phyloP scores from a whole-genome alignment of 257 asterid genomes.

The Solanum acaule region DNA sequence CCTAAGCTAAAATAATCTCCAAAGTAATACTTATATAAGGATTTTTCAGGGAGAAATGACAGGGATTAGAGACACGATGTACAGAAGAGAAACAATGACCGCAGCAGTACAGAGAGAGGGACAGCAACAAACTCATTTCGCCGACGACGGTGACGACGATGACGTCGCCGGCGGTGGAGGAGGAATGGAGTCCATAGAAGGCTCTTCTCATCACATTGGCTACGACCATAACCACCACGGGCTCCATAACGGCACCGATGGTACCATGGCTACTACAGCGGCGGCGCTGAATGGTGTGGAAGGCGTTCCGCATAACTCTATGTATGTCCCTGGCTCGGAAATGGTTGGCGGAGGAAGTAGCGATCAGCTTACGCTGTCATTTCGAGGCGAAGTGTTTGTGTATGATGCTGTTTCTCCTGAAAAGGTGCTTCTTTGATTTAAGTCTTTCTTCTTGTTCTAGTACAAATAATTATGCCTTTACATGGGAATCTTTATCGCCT shows the following conservation, averaged over 20 bases:
- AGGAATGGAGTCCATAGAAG: background rate
- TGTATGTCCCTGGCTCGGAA: constrained; percentile 38
- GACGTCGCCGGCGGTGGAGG: background rate
- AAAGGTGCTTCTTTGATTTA: constrained; percentile 36
- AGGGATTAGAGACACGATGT: background rate
- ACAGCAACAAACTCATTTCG: constrained; percentile 20
- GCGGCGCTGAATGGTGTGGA: constrained; percentile 30
- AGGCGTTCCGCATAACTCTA: constrained; percentile 30
- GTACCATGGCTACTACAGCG: background rate
- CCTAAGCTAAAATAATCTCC: background rate
- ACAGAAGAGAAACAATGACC: background rate
- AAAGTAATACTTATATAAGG: background rate
- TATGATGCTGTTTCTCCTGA: constrained; percentile 90
- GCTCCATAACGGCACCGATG: constrained; percentile 18
- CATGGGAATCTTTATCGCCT: background rate
- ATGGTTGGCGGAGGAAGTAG: constrained; percentile 36
- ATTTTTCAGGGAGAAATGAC: background rate
- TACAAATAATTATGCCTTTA: background rate
- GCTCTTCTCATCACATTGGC: constrained; percentile 2
- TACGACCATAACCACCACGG: constrained; percentile 52
- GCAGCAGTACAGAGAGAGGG: background rate
- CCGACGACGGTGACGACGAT: constrained; percentile 28
- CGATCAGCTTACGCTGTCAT: constrained; percentile 91
- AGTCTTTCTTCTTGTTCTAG: background rate
- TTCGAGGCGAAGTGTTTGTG: constrained; percentile 89